Evolutionary conservation across 768 basidiomycete genomes (phyloP), one percentile per base, ranked within the genome.

Genomic region (Cystoderma amianthinum): DNA sequence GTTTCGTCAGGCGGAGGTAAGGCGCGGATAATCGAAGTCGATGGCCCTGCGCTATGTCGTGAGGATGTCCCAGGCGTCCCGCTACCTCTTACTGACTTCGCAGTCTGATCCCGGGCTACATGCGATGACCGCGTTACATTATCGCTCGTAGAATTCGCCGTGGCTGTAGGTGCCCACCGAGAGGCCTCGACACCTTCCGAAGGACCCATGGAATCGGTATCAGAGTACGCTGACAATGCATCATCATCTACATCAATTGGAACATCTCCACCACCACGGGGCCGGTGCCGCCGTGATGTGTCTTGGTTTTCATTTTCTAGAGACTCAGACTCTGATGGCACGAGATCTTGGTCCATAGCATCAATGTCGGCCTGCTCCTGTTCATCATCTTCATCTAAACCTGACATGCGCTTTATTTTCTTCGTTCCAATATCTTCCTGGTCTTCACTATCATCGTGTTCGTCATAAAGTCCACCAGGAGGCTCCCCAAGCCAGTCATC

Each of bases 401-500:
- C 46, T 39, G 48, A 48, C 52, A 48, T 56, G 47, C 48, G 49
- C 34, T 44, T 48, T 22, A 46, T 48, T 42, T 42, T 55, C 24
- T 32, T 42, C 19, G 52, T 57, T 12, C 64, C 65, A 11, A 64
- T 63, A 4, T 67, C 68, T 13, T 73, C 72, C 16, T 72, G 74
- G 39, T 68, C 70, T 28, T 77, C 75, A 38, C 71, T 73, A 38
- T 73, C 74, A 34, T 73, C 74, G 44, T 74, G 77, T 30, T 78
- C 84, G 50, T 89, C 87, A 52, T 89, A 87, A 35, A 85, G 62
- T 10, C 84, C 83, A 30, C 75, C 75, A 10, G 82, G 73, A 0
- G 85, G 83, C 55, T 89, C 87, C 9, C 86, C 85, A 35, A 84
- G 65, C 86, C 88, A 89, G 39, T 80, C 84, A n/a, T 85, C 82